Percentiles rank a stretch among this genome's conserved stretches.
These are phyloP conservation scores for Neofusicoccum ribis DNA, from an alignment of 2,329 filamentous ascomycete genomes.

Conservation along the genomic window DNA sequence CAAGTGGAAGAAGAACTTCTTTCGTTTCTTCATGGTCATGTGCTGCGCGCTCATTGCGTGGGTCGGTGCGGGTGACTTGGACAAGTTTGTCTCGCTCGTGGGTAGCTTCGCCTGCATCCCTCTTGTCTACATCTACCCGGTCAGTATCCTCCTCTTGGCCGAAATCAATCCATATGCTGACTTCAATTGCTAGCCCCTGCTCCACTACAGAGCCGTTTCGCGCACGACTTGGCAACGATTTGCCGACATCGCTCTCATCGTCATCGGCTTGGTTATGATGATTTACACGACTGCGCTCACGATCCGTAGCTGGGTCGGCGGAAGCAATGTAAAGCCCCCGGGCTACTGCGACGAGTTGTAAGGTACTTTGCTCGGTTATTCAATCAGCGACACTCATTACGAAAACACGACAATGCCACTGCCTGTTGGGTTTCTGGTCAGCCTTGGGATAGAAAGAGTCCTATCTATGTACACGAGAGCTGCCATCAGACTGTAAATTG, in stretches of 20 bases:
- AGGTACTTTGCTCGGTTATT: neutral
- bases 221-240: slow-evolving; percentile 65
- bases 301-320: slow-evolving; percentile 78
- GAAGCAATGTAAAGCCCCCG: slow-evolving; percentile 53
- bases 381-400: neutral
- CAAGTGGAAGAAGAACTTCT: slow-evolving; percentile 99
- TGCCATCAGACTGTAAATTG: neutral
- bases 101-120: slow-evolving; percentile 98
- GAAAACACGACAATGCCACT: neutral
- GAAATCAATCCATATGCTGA: slow-evolving; percentile 31
- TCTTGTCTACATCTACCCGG: slow-evolving; percentile 94
- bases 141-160: slow-evolving; percentile 53
- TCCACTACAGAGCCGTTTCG: slow-evolving; percentile 83
- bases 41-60: slow-evolving; percentile 86
- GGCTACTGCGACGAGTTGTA: slow-evolving; percentile 60
- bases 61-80: slow-evolving; percentile 87
- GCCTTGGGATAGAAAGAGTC: neutral
- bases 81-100: slow-evolving; percentile 96
- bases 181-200: slow-evolving; percentile 65
- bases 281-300: slow-evolving; percentile 88
- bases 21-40: slow-evolving; percentile 89
- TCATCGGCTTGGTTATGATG: slow-evolving; percentile 86
- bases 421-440: neutral
- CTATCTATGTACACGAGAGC: neutral
- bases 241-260: slow-evolving; percentile 72